phyloP scores from a whole-genome alignment of 805 yeast species.

The Schizosaccharomyces octosporus region DNA sequence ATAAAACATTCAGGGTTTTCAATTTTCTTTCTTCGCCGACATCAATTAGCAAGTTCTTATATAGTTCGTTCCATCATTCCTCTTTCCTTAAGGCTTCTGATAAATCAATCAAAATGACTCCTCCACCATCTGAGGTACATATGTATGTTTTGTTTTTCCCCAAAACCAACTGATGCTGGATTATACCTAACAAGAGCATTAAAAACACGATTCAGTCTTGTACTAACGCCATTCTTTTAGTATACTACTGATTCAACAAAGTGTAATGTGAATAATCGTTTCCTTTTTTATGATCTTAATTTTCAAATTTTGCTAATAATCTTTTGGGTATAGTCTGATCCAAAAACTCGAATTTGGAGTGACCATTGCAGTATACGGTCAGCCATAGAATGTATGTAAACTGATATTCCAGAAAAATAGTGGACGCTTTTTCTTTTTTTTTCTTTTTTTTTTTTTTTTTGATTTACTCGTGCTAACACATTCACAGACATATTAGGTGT shows the following conservation, averaged over 20 bases:
- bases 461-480: background rate
- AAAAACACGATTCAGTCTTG: no score
- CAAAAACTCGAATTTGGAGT: background rate
- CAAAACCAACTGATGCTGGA: no score
- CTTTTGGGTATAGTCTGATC: background rate
- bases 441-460: no score
- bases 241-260: background rate
- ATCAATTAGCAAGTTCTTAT: no score
- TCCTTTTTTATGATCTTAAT: background rate
- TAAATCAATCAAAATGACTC: background rate
- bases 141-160: background rate
- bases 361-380: conserved; percentile 1
- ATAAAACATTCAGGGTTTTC: no score
- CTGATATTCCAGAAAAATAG: no score
- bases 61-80: no score
- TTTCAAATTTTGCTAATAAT: background rate
- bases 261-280: background rate
- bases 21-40: no score
- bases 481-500: background rate
- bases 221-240: background rate
- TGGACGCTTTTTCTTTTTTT: no score
- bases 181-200: no score
- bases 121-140: background rate
- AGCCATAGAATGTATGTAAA: background rate
- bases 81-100: no score